Conservation (phyloP, 2,329 filamentous ascomycete species). For the Microsporum canis region DNA sequence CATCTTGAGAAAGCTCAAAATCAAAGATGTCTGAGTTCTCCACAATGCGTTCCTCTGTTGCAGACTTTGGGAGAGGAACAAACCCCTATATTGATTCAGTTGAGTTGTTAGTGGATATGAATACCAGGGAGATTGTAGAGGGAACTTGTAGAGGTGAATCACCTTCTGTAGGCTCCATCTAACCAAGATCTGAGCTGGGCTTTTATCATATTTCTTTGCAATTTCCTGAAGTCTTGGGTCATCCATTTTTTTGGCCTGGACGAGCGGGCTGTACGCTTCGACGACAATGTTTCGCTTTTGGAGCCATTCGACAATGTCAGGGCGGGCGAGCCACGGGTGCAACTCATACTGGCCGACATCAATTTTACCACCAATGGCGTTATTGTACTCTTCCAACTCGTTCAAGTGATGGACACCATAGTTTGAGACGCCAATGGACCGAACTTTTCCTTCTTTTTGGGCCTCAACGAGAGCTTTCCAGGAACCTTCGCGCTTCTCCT, state of each 20-base stretch:
- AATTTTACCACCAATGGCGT: conserved; percentile 50
- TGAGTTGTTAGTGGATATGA: background rate
- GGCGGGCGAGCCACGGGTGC: conserved; percentile 75
- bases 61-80: conserved; percentile 52
- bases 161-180: conserved; percentile 52
- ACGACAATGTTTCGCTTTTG: conserved; percentile 50
- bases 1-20: conserved; percentile 47
- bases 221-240: conserved; percentile 44
- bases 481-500: conserved; percentile 28
- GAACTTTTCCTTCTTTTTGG: conserved; percentile 28
- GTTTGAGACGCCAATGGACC: conserved; percentile 34
- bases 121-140: background rate
- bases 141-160: conserved; percentile 3
- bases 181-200: conserved; percentile 46
- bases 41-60: conserved; percentile 48
- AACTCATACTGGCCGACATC: conserved; percentile 82
- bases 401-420: conserved; percentile 31
- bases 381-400: conserved; percentile 32
- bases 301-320: conserved; percentile 71
- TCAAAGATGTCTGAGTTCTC: conserved; percentile 51
- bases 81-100: conserved; percentile 37
- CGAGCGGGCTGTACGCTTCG: conserved; percentile 44
- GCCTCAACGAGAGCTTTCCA: conserved; percentile 30
- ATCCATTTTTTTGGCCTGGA: conserved; percentile 37
- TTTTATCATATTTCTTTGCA: conserved; percentile 47